Percentiles rank a stretch among this genome's conserved stretches.
phyloP scores from a whole-genome alignment of 257 asterid species.

The Solanum dulcamara region DNA sequence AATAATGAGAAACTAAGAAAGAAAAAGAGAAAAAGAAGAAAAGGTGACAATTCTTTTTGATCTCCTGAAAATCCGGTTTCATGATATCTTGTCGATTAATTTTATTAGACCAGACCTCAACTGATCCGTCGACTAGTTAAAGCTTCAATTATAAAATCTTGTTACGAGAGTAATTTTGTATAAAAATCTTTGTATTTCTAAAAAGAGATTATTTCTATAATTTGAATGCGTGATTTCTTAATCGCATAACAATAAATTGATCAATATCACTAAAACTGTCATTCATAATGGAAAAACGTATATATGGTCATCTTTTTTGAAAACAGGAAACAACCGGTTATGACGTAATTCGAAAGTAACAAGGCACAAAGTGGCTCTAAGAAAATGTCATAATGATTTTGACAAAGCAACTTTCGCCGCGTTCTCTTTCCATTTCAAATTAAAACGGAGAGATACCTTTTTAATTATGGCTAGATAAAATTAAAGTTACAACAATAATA shows the following conservation, averaged over 20 bases:
- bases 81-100: slow-evolving; percentile 18
- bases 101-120: background rate
- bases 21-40: background rate
- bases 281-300: no score
- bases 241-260: no score
- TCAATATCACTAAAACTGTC: no score
- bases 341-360: background rate
- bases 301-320: background rate
- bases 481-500: background rate
- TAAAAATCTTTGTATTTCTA: no score
- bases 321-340: background rate
- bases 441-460: background rate
- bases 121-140: background rate
- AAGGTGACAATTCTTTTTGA: background rate
- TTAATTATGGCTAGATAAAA: background rate
- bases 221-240: no score
- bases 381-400: background rate
- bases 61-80: slow-evolving; percentile 29
- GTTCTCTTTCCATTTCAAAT: background rate
- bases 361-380: background rate
- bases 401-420: background rate
- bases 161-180: background rate
- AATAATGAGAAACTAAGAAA: background rate
- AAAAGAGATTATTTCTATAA: no score
- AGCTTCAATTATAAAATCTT: background rate